Evolutionary conservation across 768 basidiomycete species (phyloP), one percentile per base, ranked within the genome.

Genomic region (Amanita phalloides): DNA sequence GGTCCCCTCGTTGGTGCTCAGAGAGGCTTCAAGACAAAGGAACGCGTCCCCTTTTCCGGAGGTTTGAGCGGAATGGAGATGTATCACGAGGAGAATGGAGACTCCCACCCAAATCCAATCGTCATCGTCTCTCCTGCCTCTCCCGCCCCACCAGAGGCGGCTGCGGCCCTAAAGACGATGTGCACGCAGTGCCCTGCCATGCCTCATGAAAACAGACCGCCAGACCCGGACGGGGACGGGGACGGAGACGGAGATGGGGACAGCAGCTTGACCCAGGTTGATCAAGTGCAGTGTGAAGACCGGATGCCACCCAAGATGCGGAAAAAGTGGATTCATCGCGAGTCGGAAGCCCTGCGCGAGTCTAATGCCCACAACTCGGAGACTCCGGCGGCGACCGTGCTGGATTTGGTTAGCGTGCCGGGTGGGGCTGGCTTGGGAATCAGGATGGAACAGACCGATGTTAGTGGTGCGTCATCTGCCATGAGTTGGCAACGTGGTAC

Each of bases 61-160:
- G 84, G 85, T 3, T 72, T 85, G 66, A 72, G 75, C 20, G 82
- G 82, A 0, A 74, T 83, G 25, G 81, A 82, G 68, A 72, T 83
- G 65, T 57, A 56, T 53, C 37, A 26, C 6, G 43, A 56, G 11
- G 33, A 47, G 4, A 55, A 30, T 39, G 32, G 32, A 32, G 32
- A 32, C 1, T 32, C 2, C 9, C 32, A 11, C 3, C 23, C n/a
- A 6, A 44, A 44, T 13, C 45, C 41, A 11, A 13, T 43, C 21
- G 41, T 45, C 14, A 21, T 48, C 47, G 36, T 37, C 7, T 35
- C 47, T 4, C 47, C 33, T 20, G 45, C 45, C n/a, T 32, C 45
- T 11, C 45, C 45, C 4, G n/a, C 38, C 7, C 35, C 42, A 39
- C 33, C 55, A 41, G 26, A 53, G 33, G 14, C 32, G 2, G 11